These are phyloP conservation scores for Mortierella sp. DNA, from an alignment of 371 early-diverging fungal genomes.

Conservation along the genomic window DNA sequence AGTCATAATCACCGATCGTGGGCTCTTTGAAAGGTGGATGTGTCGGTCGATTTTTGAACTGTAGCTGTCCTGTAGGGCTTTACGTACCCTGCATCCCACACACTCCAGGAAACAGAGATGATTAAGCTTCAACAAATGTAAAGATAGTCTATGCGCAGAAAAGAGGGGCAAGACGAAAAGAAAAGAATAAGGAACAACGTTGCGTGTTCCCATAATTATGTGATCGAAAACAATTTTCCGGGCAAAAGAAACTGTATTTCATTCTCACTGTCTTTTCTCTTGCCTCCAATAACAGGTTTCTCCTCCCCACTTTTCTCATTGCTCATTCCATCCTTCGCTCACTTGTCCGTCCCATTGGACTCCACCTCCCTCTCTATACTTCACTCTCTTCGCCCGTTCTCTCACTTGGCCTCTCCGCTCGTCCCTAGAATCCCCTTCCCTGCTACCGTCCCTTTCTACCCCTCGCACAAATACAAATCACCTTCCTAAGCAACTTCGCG, in stretches of 20 bases:
- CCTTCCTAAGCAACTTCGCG: neutral
- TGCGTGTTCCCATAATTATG: too few relatives aligned
- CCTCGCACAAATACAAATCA: neutral
- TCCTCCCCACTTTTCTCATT: neutral
- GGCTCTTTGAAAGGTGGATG: too few relatives aligned
- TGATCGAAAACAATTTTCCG: too few relatives aligned
- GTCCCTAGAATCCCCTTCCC: neutral
- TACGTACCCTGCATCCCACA: too few relatives aligned
- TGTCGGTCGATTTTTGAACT: too few relatives aligned
- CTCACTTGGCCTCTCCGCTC: neutral
- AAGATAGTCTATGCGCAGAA: too few relatives aligned
- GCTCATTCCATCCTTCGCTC: neutral
- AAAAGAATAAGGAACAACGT: neutral
- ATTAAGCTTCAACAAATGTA: too few relatives aligned
- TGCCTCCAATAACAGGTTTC: neutral
- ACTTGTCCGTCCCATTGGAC: neutral
- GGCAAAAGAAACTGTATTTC: neutral
- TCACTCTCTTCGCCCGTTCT: neutral
- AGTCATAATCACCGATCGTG: too few relatives aligned
- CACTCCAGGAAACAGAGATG: too few relatives aligned
- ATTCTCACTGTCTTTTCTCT: neutral
- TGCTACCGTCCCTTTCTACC: neutral
- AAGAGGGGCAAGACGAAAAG: too few relatives aligned
- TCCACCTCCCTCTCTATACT: neutral
- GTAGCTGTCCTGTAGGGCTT: too few relatives aligned